Evolutionary conservation across 2,329 filamentous ascomycete species (phyloP).

Genomic region (Trichoderma gracile): DNA sequence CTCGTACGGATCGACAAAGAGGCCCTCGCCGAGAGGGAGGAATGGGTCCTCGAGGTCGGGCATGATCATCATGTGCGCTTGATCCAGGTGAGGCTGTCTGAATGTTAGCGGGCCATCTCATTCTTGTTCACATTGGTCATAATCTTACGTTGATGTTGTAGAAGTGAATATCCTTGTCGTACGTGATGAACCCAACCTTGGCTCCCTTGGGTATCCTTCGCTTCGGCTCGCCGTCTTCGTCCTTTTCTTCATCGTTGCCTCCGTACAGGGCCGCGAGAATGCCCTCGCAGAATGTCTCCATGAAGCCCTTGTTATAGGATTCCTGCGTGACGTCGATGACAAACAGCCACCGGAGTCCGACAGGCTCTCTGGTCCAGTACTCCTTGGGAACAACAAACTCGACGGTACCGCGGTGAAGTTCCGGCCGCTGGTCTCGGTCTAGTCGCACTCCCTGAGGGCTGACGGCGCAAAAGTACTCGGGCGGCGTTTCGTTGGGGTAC

Average conservation of each 20-base stretch:
- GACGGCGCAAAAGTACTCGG: conserved; percentile 91
- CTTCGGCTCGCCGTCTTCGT: conserved; percentile 54
- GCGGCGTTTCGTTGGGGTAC: conserved; percentile 89
- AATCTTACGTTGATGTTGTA: conserved; percentile 83
- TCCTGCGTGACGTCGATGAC: conserved; percentile 92
- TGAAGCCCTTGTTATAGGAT: conserved; percentile 83
- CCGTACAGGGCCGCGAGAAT: conserved; percentile 84
- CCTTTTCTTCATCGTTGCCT: conserved; percentile 52
- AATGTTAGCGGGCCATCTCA: not conserved
- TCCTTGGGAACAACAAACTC: conserved; percentile 97
- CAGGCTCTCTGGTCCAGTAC: conserved; percentile 95
- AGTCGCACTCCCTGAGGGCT: conserved; percentile 83
- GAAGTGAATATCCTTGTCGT: conserved; percentile 95
- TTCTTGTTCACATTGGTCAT: not conserved
- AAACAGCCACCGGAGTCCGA: conserved; percentile 85
- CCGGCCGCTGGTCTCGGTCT: conserved; percentile 84
- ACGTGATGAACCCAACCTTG: conserved; percentile 93
- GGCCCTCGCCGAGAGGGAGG: conserved; percentile 82
- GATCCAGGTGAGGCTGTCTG: conserved; percentile 67
- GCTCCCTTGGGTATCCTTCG: conserved; percentile 71
- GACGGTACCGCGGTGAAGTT: conserved; percentile 87
- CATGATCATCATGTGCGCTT: conserved; percentile 98
- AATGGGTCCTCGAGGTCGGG: conserved; percentile 96
- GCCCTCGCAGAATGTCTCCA: conserved; percentile 88
- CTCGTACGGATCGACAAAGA: conserved; percentile 93